These are phyloP conservation scores for Serendipita sp. DNA, from an alignment of 768 basidiomycete species.

Conservation along the genomic window DNA sequence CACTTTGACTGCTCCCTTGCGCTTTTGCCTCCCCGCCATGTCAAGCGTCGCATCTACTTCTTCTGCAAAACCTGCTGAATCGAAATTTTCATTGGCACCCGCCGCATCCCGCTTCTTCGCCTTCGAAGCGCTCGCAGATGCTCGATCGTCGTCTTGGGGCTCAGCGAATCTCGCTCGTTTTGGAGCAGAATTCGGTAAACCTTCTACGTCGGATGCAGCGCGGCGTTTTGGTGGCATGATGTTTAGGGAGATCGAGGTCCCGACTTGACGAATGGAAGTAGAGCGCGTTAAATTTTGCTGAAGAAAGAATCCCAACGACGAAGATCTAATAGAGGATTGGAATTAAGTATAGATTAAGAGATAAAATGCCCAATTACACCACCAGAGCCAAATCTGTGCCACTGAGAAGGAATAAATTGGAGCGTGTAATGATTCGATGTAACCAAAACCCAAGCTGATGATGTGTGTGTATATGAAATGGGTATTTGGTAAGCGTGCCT, in stretches of 20 bases:
- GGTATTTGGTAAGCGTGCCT: too few species aligned
- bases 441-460: too few species aligned
- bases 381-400: too few species aligned
- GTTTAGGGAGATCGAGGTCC: too few species aligned
- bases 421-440: too few species aligned
- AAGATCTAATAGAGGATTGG: too few species aligned
- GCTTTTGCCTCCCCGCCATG: conserved; percentile 21
- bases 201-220: not conserved
- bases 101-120: not conserved
- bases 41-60: conserved; percentile 65
- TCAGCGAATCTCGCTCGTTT: not conserved
- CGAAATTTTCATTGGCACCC: conserved; percentile 17
- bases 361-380: too few species aligned
- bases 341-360: too few species aligned
- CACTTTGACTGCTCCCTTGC: conserved; percentile 61
- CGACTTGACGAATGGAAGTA: too few species aligned
- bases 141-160: not conserved
- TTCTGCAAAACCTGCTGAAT: conserved; percentile 60
- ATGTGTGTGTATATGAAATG: too few species aligned
- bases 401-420: too few species aligned
- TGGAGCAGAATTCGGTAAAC: not conserved
- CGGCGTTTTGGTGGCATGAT: conserved; percentile 5
- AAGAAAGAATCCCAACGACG: not conserved
- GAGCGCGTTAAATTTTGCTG: too few species aligned
- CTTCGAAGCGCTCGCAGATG: not conserved